phyloP scores from a whole-genome alignment of 2,329 filamentous ascomycete species.

The Fusarium cyanostomum region DNA sequence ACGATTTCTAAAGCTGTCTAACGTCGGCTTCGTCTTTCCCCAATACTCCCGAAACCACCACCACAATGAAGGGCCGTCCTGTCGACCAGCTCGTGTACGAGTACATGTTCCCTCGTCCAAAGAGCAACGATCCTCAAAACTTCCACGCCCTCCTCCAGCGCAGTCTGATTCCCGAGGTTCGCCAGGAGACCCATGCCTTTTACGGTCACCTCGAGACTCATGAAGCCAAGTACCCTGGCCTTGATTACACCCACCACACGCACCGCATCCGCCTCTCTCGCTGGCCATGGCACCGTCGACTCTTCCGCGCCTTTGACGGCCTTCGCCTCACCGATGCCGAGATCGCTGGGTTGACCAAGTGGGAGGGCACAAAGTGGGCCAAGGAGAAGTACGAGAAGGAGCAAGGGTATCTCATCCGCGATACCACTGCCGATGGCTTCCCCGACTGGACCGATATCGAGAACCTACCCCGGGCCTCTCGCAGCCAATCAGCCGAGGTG shows the following conservation, averaged over 20 bases:
- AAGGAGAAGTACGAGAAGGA: slow-evolving; percentile 82
- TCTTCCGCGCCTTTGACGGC: slow-evolving; percentile 79
- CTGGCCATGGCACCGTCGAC: slow-evolving; percentile 78
- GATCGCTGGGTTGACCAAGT: slow-evolving; percentile 77
- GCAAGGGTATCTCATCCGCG: slow-evolving; percentile 73
- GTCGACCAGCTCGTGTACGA: slow-evolving; percentile 79
- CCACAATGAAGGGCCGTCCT: slow-evolving; percentile 74
- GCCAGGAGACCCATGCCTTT: slow-evolving; percentile 80
- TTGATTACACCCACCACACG: slow-evolving; percentile 78
- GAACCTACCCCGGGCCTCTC: slow-evolving; percentile 27
- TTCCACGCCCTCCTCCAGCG: slow-evolving; percentile 76
- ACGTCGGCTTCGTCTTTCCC: neutral
- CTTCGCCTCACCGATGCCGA: slow-evolving; percentile 75
- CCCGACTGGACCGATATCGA: slow-evolving; percentile 60
- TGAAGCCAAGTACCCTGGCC: slow-evolving; percentile 82
- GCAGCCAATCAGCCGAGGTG: slow-evolving; percentile 21
- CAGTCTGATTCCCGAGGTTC: slow-evolving; percentile 78
- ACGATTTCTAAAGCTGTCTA: neutral
- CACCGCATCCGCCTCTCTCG: slow-evolving; percentile 82
- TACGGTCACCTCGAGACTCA: slow-evolving; percentile 82
- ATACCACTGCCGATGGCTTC: slow-evolving; percentile 77
- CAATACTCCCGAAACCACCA: slow-evolving; percentile 6
- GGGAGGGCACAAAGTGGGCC: slow-evolving; percentile 86
- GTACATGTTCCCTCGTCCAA: slow-evolving; percentile 75
- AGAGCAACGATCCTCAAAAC: slow-evolving; percentile 73